Percentiles rank a stretch among this genome's conserved stretches.
Conservation (phyloP, 202 grass and related monocot genomes). For the Brachypodium distachyon region DNA sequence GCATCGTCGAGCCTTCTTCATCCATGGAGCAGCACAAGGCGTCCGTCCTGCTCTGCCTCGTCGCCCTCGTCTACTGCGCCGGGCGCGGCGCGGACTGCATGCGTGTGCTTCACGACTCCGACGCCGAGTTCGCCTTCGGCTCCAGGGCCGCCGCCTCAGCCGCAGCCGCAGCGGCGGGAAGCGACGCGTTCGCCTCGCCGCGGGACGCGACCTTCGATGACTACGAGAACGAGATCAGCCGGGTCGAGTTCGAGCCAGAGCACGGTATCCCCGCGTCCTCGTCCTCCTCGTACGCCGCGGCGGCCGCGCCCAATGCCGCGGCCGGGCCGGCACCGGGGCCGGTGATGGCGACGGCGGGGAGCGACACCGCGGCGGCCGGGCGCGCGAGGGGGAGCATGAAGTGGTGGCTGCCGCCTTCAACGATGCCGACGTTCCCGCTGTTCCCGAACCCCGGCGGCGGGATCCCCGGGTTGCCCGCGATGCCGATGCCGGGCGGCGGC, state of each 20-base stretch:
- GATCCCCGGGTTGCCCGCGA: slow-evolving; percentile 27
- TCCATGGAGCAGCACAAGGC: slow-evolving; percentile 25
- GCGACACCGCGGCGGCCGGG: not conserved
- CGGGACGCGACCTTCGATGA: slow-evolving; percentile 18
- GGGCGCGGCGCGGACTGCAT: not conserved
- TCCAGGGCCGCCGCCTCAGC: not conserved
- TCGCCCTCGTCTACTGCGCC: not conserved
- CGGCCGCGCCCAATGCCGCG: not conserved
- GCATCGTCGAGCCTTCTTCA: no score
- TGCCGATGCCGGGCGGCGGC: not conserved
- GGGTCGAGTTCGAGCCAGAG: slow-evolving; percentile 45
- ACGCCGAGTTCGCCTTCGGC: slow-evolving; percentile 18
- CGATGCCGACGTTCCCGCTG: slow-evolving; percentile 48
- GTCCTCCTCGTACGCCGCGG: not conserved
- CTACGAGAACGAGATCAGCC: slow-evolving; percentile 42
- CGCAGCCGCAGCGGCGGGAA: not conserved
- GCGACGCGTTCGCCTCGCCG: not conserved
- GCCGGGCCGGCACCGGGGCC: not conserved
- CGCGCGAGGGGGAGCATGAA: slow-evolving; percentile 30
- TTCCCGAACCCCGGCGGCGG: slow-evolving; percentile 45
- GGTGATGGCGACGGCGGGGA: not conserved
- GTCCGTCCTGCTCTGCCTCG: not conserved
- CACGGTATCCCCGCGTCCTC: slow-evolving; percentile 4
- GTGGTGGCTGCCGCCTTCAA: slow-evolving; percentile 53
- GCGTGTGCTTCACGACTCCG: slow-evolving; percentile 26